Evolutionary conservation across 441 rosid species (phyloP).

Genomic region (Populus tomentosa): DNA sequence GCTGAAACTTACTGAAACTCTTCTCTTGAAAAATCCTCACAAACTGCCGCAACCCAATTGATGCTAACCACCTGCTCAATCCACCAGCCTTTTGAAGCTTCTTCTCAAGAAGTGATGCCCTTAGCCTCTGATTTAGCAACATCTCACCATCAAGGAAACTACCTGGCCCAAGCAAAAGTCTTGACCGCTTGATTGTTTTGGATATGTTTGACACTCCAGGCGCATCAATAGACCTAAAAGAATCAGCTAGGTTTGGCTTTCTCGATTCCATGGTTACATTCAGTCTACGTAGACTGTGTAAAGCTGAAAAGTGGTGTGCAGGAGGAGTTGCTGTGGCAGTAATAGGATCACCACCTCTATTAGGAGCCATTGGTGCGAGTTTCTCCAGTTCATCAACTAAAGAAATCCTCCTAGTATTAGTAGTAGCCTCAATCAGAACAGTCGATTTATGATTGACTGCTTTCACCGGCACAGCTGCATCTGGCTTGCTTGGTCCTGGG

Average conservation of each 20-base stretch:
- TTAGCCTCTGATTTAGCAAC: constrained; percentile 50
- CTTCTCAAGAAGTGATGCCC: constrained; percentile 64
- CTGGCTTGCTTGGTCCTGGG: constrained; percentile 34
- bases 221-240: constrained; percentile 16
- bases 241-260: constrained; percentile 8
- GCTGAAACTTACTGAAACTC: constrained; percentile 56
- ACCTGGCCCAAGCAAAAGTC: constrained; percentile 31
- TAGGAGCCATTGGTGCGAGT: constrained; percentile 13
- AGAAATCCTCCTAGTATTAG: constrained; percentile 17
- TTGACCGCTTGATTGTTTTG: constrained; percentile 34
- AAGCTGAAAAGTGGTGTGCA: constrained; percentile 13
- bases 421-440: constrained; percentile 20
- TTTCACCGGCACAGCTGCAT: constrained; percentile 26
- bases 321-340: constrained; percentile 11
- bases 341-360: constrained; percentile 15
- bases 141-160: constrained; percentile 33
- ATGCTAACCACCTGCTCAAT: constrained; percentile 64
- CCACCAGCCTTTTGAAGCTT: constrained; percentile 81
- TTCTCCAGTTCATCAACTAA: constrained; percentile 29
- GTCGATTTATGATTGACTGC: constrained; percentile 17
- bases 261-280: constrained; percentile 19
- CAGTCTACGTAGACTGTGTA: constrained; percentile 17
- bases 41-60: constrained; percentile 76
- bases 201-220: constrained; percentile 26
- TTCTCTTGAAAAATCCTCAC: constrained; percentile 59